These are phyloP conservation scores for Yamadazyma insecticola DNA, from an alignment of 805 yeast species.

Conservation along the genomic window DNA sequence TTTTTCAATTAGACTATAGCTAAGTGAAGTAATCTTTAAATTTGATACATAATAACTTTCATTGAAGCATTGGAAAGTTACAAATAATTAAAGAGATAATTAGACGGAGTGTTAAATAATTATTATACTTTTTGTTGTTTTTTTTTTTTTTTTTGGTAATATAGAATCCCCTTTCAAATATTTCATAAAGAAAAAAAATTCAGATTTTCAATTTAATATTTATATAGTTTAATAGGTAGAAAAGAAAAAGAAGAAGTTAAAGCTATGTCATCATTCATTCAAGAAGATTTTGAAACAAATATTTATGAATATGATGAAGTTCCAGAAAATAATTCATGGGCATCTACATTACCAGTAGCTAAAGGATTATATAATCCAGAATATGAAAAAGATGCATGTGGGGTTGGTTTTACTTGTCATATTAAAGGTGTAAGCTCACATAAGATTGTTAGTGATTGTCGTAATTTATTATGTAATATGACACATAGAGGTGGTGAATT, in stretches of 20 bases:
- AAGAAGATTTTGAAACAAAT: constrained; percentile 33
- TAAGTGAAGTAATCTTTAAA: too few species aligned
- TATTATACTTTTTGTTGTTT: not conserved
- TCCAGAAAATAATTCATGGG: constrained; percentile 86
- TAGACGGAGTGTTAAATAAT: too few species aligned
- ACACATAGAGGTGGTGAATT: constrained; percentile 99
- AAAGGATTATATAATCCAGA: constrained; percentile 94
- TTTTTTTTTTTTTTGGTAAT: not conserved
- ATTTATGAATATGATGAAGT: constrained; percentile 69
- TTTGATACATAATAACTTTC: too few species aligned
- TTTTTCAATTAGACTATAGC: too few species aligned
- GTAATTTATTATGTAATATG: constrained; percentile 88
- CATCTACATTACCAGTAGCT: constrained; percentile 76
- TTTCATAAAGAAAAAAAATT: not conserved
- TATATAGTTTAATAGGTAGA: not conserved
- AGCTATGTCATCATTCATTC: constrained; percentile 32
- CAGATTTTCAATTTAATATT: too few species aligned
- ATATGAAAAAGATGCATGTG: constrained; percentile 94
- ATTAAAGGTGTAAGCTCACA: constrained; percentile 85
- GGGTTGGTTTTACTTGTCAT: constrained; percentile 96
- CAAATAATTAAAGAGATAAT: too few species aligned
- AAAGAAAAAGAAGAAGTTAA: not conserved
- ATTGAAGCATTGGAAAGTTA: too few species aligned
- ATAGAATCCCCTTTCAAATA: not conserved
- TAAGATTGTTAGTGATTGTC: constrained; percentile 89